These are phyloP conservation scores for Niebla homalea DNA, from an alignment of 495 filamentous ascomycete genomes.

Conservation along the genomic window DNA sequence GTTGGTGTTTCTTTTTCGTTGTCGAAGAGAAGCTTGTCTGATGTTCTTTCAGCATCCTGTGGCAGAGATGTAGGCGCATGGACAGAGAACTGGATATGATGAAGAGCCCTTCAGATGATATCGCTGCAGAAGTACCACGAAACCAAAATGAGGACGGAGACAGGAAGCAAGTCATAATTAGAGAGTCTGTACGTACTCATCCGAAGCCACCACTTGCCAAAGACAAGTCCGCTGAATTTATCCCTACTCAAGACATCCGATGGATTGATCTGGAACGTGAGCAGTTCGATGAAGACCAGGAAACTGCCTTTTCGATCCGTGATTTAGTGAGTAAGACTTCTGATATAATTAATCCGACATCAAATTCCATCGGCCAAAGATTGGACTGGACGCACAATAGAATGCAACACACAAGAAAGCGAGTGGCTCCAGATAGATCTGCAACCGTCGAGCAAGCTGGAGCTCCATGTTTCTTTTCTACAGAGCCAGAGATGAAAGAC, in stretches of 20 bases:
- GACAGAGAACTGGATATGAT: neutral
- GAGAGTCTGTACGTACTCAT: constrained; percentile 1
- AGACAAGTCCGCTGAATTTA: constrained; percentile 4
- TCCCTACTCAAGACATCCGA: constrained; percentile 2
- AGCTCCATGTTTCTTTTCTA: neutral
- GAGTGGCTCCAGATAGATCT: constrained; percentile 1
- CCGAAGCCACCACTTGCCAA: constrained; percentile 7
- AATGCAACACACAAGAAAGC: constrained; percentile 5
- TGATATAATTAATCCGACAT: neutral
- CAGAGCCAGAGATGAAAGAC: no score
- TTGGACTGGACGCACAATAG: neutral
- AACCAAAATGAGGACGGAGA: neutral
- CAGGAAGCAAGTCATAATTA: neutral
- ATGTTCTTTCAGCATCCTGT: neutral
- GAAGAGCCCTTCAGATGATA: neutral
- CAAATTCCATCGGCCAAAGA: neutral
- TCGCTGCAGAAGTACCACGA: neutral
- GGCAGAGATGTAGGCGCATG: neutral
- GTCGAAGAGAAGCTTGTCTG: constrained; percentile 2
- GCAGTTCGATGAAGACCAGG: constrained; percentile 2
- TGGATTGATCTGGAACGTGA: neutral
- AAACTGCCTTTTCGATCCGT: neutral
- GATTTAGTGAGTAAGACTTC: no score
- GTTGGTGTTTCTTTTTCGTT: constrained; percentile 18
- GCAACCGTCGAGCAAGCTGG: neutral